Evolutionary conservation across 495 filamentous ascomycete genomes (phyloP).

Genomic region (Neurospora discreta): DNA sequence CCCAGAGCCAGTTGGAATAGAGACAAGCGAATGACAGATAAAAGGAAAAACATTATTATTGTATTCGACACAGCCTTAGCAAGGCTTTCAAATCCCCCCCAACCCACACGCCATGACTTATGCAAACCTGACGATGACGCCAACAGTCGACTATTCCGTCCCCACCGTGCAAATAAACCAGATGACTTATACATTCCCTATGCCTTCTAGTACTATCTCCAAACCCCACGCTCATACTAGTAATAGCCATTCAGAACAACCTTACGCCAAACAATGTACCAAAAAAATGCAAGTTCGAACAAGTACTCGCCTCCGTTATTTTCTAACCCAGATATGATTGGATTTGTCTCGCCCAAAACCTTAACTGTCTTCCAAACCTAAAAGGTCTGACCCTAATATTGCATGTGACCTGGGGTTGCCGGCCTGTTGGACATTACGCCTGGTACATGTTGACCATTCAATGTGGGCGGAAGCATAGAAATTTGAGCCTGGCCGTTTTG

Average conservation of each 20-base stretch:
- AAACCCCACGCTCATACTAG: background rate
- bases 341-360: background rate
- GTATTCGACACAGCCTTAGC: background rate
- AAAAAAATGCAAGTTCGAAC: background rate
- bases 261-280: background rate
- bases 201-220: background rate
- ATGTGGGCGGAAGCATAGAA: constrained; percentile 17
- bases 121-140: background rate
- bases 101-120: background rate
- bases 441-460: constrained; percentile 21
- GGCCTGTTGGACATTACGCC: constrained; percentile 9
- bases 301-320: background rate
- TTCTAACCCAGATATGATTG: background rate
- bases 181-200: background rate
- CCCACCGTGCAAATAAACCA: background rate
- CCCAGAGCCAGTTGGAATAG: background rate
- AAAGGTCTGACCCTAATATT: constrained; percentile 31
- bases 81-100: background rate
- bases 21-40: background rate
- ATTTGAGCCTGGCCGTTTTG: constrained; percentile 18
- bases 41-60: background rate
- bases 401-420: constrained; percentile 20
- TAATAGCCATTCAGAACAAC: background rate
- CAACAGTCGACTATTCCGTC: background rate
- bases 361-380: constrained; percentile 6